Percentiles rank a stretch among this genome's conserved stretches.
Conservation (phyloP, 805 yeast species). For the Yueomyces sp. region DNA sequence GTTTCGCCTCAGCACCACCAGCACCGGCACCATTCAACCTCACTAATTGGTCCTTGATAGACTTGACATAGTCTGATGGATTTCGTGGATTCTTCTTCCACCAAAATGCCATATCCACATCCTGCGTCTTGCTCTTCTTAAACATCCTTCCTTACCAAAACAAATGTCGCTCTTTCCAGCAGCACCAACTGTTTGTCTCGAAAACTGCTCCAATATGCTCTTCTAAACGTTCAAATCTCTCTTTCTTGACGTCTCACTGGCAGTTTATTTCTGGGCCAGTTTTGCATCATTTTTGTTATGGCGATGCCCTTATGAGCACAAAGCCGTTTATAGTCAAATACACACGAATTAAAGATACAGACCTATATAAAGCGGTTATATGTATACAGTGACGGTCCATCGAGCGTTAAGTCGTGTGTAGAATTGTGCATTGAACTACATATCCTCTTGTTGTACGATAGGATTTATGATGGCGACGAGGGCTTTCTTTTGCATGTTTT, state of each 20-base stretch:
- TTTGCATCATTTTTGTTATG: too few relatives aligned
- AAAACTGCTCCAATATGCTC: neutral
- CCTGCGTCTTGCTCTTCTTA: conserved; percentile 20
- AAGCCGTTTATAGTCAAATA: too few relatives aligned
- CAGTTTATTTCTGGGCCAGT: neutral
- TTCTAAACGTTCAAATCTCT: neutral
- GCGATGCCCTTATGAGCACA: too few relatives aligned
- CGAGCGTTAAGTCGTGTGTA: too few relatives aligned
- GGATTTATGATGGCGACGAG: too few relatives aligned
- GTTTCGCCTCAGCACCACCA: conserved; percentile 7
- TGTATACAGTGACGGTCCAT: too few relatives aligned
- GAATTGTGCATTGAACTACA: too few relatives aligned
- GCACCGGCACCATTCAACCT: conserved; percentile 35
- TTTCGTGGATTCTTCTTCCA: conserved; percentile 87
- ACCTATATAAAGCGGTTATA: too few relatives aligned
- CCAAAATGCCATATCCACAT: conserved; percentile 62
- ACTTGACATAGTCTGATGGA: conserved; percentile 69
- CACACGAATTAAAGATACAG: too few relatives aligned
- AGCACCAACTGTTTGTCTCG: conserved; percentile 34
- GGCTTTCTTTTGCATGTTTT: too few relatives aligned
- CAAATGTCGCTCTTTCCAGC: conserved; percentile 10
- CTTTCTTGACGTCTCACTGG: neutral
- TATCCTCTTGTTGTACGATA: too few relatives aligned
- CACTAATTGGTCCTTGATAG: conserved; percentile 57
- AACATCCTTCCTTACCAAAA: conserved; percentile 7